Conservation (phyloP, 306 rosid genomes). For the Cucumis hystrix region DNA sequence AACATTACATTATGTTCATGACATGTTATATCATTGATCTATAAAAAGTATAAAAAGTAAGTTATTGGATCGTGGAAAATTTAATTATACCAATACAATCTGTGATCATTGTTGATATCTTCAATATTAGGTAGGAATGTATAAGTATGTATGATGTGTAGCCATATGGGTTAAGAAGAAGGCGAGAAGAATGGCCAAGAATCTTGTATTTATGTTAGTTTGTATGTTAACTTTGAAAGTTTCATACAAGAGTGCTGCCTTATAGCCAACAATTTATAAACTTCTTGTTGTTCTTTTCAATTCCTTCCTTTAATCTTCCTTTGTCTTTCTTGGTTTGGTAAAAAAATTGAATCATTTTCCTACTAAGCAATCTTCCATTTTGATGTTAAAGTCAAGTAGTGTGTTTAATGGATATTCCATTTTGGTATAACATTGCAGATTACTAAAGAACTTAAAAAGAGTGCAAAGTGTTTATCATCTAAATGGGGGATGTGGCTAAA, state of each 20-base stretch:
- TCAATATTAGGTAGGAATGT: no score
- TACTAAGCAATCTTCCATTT: no score
- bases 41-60: no score
- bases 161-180: neutral
- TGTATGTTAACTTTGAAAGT: neutral
- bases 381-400: no score
- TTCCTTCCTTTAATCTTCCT: neutral
- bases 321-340: no score
- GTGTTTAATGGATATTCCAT: no score
- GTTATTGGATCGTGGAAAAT: no score
- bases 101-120: no score
- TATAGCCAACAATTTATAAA: neutral
- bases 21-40: no score
- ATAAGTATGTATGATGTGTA: neutral
- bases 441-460: neutral
- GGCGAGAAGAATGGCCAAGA: neutral
- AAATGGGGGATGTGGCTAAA: conserved; percentile 94
- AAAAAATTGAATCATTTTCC: no score
- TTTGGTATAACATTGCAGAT: neutral
- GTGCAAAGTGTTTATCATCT: neutral
- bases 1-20: no score
- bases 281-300: neutral
- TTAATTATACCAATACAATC: no score
- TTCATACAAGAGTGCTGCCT: neutral
- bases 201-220: neutral